phyloP scores from a whole-genome alignment of 2,329 filamentous ascomycete species.

The Xylaria sp. region DNA sequence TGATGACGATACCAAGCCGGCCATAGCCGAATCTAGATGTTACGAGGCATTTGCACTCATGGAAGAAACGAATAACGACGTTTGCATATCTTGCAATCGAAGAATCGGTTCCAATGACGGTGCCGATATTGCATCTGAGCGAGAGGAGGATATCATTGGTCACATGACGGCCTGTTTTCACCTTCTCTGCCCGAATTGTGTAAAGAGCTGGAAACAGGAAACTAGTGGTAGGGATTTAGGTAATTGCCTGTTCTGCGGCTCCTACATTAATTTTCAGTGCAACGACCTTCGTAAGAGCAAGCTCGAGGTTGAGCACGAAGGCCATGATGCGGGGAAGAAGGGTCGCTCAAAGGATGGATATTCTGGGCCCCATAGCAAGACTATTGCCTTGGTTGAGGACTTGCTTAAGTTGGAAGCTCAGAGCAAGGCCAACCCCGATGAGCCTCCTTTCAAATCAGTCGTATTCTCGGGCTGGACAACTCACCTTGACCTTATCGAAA shows the following conservation, averaged over 20 bases:
- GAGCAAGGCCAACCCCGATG: conserved; percentile 63
- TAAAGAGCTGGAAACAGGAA: conserved; percentile 62
- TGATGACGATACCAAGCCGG: conserved; percentile 63
- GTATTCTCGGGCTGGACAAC: conserved; percentile 97
- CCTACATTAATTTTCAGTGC: conserved; percentile 66
- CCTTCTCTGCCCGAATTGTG: conserved; percentile 78
- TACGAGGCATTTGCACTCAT: conserved; percentile 87
- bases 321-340: conserved; percentile 50
- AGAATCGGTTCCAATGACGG: conserved; percentile 61
- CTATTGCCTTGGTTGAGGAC: conserved; percentile 77
- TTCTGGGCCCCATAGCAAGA: conserved; percentile 89
- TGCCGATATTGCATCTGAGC: conserved; percentile 63
- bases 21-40: conserved; percentile 71
- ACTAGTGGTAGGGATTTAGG: conserved; percentile 53
- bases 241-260: conserved; percentile 72
- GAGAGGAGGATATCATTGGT: conserved; percentile 69
- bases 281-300: conserved; percentile 71
- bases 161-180: conserved; percentile 89
- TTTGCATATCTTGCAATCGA: conserved; percentile 72
- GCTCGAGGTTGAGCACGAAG: conserved; percentile 62
- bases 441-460: conserved; percentile 86
- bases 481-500: conserved; percentile 88
- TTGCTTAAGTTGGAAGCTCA: conserved; percentile 69
- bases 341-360: conserved; percentile 64
- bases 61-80: conserved; percentile 78